Percentiles rank a stretch among this genome's conserved stretches.
These are phyloP conservation scores for Colletotrichum filicis DNA, from an alignment of 2,329 filamentous ascomycete species.

Conservation along the genomic window DNA sequence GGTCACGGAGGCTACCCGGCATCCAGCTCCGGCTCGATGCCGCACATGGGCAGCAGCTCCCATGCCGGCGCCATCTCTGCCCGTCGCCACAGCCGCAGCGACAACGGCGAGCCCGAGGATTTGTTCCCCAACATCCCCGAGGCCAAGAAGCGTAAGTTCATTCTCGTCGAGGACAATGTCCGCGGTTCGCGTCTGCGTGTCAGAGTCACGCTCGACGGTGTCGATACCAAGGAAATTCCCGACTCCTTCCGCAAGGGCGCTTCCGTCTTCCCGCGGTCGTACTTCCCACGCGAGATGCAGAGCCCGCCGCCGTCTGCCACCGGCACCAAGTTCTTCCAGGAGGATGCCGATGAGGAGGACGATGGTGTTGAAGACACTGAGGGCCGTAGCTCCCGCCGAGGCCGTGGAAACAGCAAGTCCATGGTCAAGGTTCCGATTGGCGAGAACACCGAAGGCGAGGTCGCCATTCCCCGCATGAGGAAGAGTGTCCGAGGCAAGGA, in stretches of 20 bases:
- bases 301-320: slow-evolving; percentile 81
- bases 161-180: slow-evolving; percentile 90
- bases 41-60: slow-evolving; percentile 60
- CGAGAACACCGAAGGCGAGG: slow-evolving; percentile 78
- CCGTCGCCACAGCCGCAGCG: slow-evolving; percentile 52
- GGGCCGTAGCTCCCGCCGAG: slow-evolving; percentile 52
- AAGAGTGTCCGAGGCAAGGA: slow-evolving; percentile 80
- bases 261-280: slow-evolving; percentile 90
- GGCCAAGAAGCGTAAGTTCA: slow-evolving; percentile 94
- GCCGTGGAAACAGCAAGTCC: slow-evolving; percentile 47
- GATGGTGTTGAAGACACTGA: slow-evolving; percentile 64
- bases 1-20: slow-evolving; percentile 70
- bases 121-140: slow-evolving; percentile 91
- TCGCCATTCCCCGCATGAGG: slow-evolving; percentile 80
- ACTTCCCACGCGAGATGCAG: slow-evolving; percentile 94
- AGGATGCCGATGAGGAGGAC: slow-evolving; percentile 70
- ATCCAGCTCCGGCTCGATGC: slow-evolving; percentile 69
- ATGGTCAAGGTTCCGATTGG: slow-evolving; percentile 72
- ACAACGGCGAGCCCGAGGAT: slow-evolving; percentile 70
- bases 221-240: slow-evolving; percentile 95
- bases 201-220: slow-evolving; percentile 90
- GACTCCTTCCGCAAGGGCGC: slow-evolving; percentile 93
- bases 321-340: slow-evolving; percentile 79
- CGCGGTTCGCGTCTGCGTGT: slow-evolving; percentile 86
- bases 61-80: slow-evolving; percentile 48